These are phyloP conservation scores for Aureobasidium melanogenum DNA, from an alignment of 2,329 filamentous ascomycete species.

Conservation along the genomic window DNA sequence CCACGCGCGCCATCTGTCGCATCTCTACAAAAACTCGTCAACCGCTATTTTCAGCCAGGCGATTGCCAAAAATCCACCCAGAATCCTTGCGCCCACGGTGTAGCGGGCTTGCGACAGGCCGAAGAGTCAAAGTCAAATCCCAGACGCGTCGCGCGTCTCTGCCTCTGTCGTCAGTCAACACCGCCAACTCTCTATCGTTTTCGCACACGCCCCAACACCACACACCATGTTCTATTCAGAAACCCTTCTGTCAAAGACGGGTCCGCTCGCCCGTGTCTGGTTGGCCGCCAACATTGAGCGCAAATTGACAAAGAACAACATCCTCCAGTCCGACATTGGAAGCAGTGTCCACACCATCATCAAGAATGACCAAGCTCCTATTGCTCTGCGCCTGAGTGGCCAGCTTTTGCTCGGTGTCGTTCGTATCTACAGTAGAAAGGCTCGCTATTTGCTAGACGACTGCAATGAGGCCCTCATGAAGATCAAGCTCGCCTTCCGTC, in stretches of 20 bases:
- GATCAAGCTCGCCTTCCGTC: slow-evolving; percentile 97
- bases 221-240: slow-evolving; percentile 89
- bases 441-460: slow-evolving; percentile 89
- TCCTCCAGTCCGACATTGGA: slow-evolving; percentile 87
- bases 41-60: not conserved
- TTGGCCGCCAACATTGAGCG: slow-evolving; percentile 95
- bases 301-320: slow-evolving; percentile 95
- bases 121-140: not conserved
- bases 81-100: not conserved
- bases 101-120: not conserved
- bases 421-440: slow-evolving; percentile 94
- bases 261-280: slow-evolving; percentile 95
- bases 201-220: not conserved
- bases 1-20: not conserved
- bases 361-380: slow-evolving; percentile 81
- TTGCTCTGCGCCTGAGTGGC: slow-evolving; percentile 87
- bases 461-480: slow-evolving; percentile 97
- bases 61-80: not conserved
- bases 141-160: slow-evolving; percentile 7
- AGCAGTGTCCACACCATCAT: slow-evolving; percentile 95
- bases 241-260: slow-evolving; percentile 90
- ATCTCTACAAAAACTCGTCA: not conserved
- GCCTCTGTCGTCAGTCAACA: slow-evolving; percentile 9
- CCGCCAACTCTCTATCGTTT: not conserved
- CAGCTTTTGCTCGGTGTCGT: slow-evolving; percentile 93